phyloP scores from a whole-genome alignment of 441 rosid species.

The Rhodomyrtus psidioides region DNA sequence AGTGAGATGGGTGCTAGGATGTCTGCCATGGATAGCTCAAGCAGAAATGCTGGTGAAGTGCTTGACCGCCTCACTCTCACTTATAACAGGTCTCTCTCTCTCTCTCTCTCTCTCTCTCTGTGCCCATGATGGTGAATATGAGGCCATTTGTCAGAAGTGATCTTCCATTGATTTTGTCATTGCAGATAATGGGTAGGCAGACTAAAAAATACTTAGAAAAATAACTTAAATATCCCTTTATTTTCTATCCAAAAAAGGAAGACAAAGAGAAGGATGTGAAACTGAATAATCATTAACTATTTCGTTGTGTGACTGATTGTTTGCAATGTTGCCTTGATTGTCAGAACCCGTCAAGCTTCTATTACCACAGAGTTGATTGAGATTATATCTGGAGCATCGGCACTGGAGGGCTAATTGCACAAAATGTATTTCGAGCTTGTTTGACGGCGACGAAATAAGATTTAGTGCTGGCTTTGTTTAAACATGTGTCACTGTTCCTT shows the following conservation, averaged over 20 bases:
- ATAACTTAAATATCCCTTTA: neutral
- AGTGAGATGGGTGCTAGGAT: conserved; percentile 96
- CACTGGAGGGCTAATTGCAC: conserved; percentile 46
- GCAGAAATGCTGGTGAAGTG: conserved; percentile 98
- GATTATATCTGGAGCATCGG: conserved; percentile 94
- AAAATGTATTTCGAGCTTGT: neutral
- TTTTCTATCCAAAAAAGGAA: neutral
- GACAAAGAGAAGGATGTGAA: neutral
- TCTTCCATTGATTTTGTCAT: neutral
- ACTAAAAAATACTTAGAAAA: neutral
- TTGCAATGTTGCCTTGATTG: neutral
- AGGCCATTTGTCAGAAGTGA: neutral
- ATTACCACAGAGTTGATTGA: conserved; percentile 92
- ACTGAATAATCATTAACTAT: neutral
- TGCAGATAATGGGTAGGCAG: neutral
- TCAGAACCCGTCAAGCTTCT: conserved; percentile 96
- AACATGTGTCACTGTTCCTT: conserved; percentile 1
- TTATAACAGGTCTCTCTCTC: conserved; percentile 60
- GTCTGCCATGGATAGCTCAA: conserved; percentile 99
- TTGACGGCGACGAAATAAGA: conserved; percentile 27
- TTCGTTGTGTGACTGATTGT: neutral
- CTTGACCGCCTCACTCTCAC: conserved; percentile 90
- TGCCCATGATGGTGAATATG: neutral
- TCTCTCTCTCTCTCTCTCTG: conserved; percentile 1
- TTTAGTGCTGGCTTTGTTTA: conserved; percentile 12